phyloP scores from a whole-genome alignment of 169 alveolate genomes.

The Plasmodium fragile region DNA sequence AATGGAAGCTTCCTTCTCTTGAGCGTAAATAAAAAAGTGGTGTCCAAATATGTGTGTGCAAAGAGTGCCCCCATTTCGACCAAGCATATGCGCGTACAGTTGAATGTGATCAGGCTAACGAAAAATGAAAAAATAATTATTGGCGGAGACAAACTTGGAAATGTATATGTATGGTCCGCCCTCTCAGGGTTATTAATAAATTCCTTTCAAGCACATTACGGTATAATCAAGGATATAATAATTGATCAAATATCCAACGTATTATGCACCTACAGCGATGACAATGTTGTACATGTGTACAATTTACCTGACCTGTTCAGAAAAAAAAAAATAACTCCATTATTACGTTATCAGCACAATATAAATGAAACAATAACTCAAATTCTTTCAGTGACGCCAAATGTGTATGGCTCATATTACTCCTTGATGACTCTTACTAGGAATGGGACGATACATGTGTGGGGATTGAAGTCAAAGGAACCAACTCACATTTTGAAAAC shows the following conservation, averaged over 20 bases:
- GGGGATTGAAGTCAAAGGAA: conserved; percentile 53
- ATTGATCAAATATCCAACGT: conserved; percentile 63
- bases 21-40: conserved; percentile 37
- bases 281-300: conserved; percentile 57
- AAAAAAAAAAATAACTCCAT: conserved; percentile 36
- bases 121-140: conserved; percentile 51
- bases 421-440: conserved; percentile 50
- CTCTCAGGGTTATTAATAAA: conserved; percentile 59
- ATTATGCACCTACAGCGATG: conserved; percentile 72
- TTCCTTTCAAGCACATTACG: conserved; percentile 75
- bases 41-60: conserved; percentile 32
- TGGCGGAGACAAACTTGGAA: conserved; percentile 75
- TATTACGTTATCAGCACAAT: conserved; percentile 58
- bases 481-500: conserved; percentile 62
- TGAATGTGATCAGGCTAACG: conserved; percentile 55
- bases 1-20: conserved; percentile 63
- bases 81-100: conserved; percentile 41
- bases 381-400: conserved; percentile 52
- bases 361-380: conserved; percentile 70
- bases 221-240: conserved; percentile 45
- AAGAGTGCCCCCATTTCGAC: conserved; percentile 43
- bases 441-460: conserved; percentile 43
- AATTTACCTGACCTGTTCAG: conserved; percentile 65
- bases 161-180: conserved; percentile 54
- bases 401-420: conserved; percentile 37